Base-by-base conservation (phyloP, 495 filamentous ascomycete species). In the Viridothelium virens region DNA sequence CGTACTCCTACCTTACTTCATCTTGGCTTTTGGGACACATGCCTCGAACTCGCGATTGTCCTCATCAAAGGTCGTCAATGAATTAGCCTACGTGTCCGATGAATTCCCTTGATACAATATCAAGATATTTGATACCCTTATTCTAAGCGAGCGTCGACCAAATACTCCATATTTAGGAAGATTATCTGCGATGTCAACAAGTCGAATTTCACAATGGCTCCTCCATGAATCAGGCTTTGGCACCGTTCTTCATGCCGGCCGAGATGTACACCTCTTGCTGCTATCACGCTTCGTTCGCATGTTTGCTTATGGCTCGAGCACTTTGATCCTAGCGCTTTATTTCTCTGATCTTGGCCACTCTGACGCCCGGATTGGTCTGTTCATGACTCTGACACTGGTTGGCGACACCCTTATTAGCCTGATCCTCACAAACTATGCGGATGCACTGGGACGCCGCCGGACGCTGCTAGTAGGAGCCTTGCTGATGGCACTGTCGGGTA, bases 311-410 rank as follows among this genome's bases (percentile, higher is more conserved):
- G 89, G 90, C 47, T 84, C 83, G 25, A 86, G 86, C 16, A 87
- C 88, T 0, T 79, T 96, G 34, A 87, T 96, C 62, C 81, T 94
- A 16, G 91, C 86, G 9, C 83, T 84, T 3, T 87, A 89, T 71
- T 81, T 95, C 56, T 83, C 83, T 0, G 83, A 84, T 4, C 76
- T 94, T 31, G 80, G 79, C 11, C 84, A 87, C 68, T 82, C 88
- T 0, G 85, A 90, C 70, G 80, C 84, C n/a, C 79, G 79, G n/a
- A 92, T 89, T 53, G 91, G 91, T 16, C 79, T 92, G 3, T 94
- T 96, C 75, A 96, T 96, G 90, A 91, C 89, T 3, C 76, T 93
- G 61, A 96, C 91, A 0, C 77, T 95, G 63, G 76, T 89, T 18
- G 91, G 91, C 37, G 91, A 96, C 78, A 87, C 90, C 1, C 68